Base-by-base conservation (phyloP, 2,329 filamentous ascomycete species). In the Ophiognomonia clavigignenti-juglandacearum region DNA sequence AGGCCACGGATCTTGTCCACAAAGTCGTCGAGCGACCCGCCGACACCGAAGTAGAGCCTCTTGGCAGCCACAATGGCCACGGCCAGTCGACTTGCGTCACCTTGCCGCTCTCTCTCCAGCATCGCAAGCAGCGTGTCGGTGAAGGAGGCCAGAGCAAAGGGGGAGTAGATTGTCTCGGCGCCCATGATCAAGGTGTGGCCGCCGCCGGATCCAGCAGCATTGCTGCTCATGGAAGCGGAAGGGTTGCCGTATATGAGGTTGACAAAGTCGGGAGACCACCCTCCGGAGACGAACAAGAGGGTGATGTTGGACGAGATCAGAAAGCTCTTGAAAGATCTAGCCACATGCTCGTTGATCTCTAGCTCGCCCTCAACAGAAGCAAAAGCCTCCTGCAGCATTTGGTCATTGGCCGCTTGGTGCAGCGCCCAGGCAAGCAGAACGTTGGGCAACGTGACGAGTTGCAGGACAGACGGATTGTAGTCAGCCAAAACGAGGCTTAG, bases 131-230 rank as follows among this genome's bases (percentile, higher is more conserved):
- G 69, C 4, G 82, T 82, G 32, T 85, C 78, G 1, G 83, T 79
- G 59, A 92, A 93, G 0, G 80, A 75, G 29, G 71, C 68, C 19
- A 90, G 74, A 0, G 85, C 83, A 48, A 82, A 81, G 0, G 86
- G 86, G 3, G 83, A 88, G 65, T 93, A 93, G 37, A 93, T 92
- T 0, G 88, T 93, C 65, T 93, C 88, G 1, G 86, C 85, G 1
- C 83, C 88, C 2, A 93, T 67, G 5, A 91, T 68, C 3, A 86
- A 64, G 13, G 73, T 75, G 35, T 57, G 63, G 4, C 41, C 34
- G 1, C 22, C 18, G 19, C 22, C 27, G 14, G 24, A 26, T 26
- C 11, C 24, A 56, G 31, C 45, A 19, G n/a, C 48, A 24, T 56
- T 53, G 5, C 54, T 53, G 20, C 43, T 48, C 13, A 20, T 6